Evolutionary conservation across 768 basidiomycete genomes (phyloP).

Genomic region (Rhodotorula diobovata): DNA sequence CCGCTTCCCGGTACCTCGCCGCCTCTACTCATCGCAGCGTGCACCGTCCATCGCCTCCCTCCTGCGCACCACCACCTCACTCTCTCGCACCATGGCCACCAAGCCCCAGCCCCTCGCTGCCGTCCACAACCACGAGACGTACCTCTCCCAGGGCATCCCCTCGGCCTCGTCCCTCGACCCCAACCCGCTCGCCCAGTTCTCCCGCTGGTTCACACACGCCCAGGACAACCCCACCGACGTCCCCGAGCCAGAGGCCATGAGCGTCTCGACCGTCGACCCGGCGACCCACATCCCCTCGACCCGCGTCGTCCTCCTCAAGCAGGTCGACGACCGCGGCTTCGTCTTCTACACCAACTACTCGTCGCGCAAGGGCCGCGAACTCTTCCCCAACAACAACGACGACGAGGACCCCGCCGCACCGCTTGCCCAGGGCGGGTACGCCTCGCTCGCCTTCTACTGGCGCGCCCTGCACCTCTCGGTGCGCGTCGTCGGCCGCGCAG

Average conservation of each 20-base stretch:
- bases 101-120: conserved; percentile 3
- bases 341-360: conserved; percentile 96
- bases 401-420: neutral
- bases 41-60: no score
- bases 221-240: conserved; percentile 52
- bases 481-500: conserved; percentile 76
- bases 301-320: conserved; percentile 84
- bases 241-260: conserved; percentile 84
- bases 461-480: conserved; percentile 72
- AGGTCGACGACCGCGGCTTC: conserved; percentile 77
- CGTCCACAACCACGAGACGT: conserved; percentile 29
- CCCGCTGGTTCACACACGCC: conserved; percentile 66
- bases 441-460: conserved; percentile 88
- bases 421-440: conserved; percentile 56
- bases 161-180: conserved; percentile 49
- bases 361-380: conserved; percentile 82
- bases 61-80: neutral
- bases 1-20: neutral
- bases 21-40: neutral
- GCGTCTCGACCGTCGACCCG: conserved; percentile 61
- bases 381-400: conserved; percentile 46
- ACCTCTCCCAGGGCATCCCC: conserved; percentile 37
- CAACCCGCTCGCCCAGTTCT: conserved; percentile 79
- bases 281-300: conserved; percentile 63
- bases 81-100: neutral